phyloP scores from a whole-genome alignment of 2,329 filamentous ascomycete species.

The Pseudogymnoascus sp. region DNA sequence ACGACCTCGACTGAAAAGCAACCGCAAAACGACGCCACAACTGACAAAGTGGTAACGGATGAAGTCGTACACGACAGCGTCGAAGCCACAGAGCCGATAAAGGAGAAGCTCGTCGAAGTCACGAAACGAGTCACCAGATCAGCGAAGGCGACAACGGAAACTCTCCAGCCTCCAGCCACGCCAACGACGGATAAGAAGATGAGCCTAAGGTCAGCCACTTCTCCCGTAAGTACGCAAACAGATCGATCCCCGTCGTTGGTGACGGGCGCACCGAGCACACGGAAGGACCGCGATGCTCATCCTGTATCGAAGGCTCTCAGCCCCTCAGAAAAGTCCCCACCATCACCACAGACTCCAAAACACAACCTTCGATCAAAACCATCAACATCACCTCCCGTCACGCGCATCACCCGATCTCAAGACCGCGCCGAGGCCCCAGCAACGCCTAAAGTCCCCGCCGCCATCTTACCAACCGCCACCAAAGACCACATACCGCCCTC shows the following conservation, averaged over 20 bases:
- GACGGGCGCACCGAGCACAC: slow-evolving; percentile 17
- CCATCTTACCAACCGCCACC: not conserved
- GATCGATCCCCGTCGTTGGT: slow-evolving; percentile 18
- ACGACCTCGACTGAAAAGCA: not conserved
- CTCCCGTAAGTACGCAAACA: slow-evolving; percentile 10
- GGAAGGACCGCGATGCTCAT: slow-evolving; percentile 25
- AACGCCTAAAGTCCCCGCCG: not conserved
- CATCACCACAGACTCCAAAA: not conserved
- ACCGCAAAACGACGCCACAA: not conserved
- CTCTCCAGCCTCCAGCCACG: not conserved
- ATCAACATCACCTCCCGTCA: not conserved
- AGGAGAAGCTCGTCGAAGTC: not conserved
- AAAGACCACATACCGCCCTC: not conserved
- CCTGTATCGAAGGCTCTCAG: slow-evolving; percentile 21
- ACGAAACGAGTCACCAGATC: slow-evolving; percentile 1
- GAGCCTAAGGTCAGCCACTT: slow-evolving; percentile 1
- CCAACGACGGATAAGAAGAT: slow-evolving; percentile 2
- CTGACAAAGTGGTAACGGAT: not conserved
- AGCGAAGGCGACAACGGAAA: not conserved
- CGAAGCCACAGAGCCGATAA: not conserved
- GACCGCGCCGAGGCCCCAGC: not conserved
- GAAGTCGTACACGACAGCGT: not conserved
- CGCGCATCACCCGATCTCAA: not conserved
- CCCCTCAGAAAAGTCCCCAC: slow-evolving; percentile 19
- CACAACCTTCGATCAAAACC: slow-evolving; percentile 2